phyloP scores from a whole-genome alignment of 2,329 filamentous ascomycete genomes.

The Neobulgaria alba region DNA sequence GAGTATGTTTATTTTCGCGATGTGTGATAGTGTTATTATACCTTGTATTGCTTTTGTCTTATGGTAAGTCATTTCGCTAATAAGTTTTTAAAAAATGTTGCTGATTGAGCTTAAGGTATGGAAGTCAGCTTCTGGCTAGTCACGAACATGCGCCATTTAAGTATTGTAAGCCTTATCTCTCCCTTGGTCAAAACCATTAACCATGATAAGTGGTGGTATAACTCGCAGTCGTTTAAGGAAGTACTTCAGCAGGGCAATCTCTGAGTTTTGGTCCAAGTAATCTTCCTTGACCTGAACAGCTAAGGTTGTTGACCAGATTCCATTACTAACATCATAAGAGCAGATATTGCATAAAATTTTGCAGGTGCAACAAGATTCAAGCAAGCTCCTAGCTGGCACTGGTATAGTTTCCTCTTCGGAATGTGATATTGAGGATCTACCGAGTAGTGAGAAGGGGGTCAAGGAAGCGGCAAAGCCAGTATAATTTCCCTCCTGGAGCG shows the following conservation, averaged over 20 bases:
- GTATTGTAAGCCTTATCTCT: too few species aligned
- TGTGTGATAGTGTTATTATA: constrained; percentile 46
- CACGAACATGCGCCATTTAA: constrained; percentile 1
- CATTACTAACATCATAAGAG: constrained; percentile 4
- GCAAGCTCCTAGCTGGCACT: constrained; percentile 46
- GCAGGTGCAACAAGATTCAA: constrained; percentile 51
- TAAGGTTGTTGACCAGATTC: not conserved
- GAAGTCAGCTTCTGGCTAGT: constrained; percentile 35
- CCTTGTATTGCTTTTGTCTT: constrained; percentile 50
- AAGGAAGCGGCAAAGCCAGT: constrained; percentile 65
- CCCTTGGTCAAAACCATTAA: too few species aligned
- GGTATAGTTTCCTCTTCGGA: constrained; percentile 41
- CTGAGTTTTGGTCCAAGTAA: constrained; percentile 40
- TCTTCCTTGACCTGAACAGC: constrained; percentile 8
- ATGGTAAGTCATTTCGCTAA: too few species aligned
- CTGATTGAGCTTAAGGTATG: too few species aligned
- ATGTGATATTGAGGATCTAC: constrained; percentile 7
- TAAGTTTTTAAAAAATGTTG: too few species aligned
- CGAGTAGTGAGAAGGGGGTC: constrained; percentile 43
- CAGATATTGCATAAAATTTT: constrained; percentile 46
- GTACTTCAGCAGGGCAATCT: constrained; percentile 44
- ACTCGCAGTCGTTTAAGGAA: constrained; percentile 41
- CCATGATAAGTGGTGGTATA: too few species aligned
- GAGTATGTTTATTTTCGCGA: constrained; percentile 46
- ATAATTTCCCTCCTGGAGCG: constrained; percentile 57